These are phyloP conservation scores for Daldinia bambusicola DNA, from an alignment of 495 filamentous ascomycete genomes.

Conservation along the genomic window DNA sequence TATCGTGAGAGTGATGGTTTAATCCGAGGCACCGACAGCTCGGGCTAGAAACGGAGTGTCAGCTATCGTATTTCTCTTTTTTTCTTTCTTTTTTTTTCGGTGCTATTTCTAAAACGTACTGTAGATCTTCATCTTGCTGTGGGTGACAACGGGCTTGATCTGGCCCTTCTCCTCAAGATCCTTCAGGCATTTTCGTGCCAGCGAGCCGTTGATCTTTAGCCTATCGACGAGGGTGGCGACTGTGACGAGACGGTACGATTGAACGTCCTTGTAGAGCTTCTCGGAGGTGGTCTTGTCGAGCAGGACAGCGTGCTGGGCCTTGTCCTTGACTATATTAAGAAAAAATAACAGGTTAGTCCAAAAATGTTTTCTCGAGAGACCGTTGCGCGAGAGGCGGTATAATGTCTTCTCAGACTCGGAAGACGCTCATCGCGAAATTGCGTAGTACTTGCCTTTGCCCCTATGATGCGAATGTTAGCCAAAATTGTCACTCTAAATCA, in stretches of 20 bases:
- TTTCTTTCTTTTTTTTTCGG: too few species aligned
- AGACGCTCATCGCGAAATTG: constrained; percentile 30
- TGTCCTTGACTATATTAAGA: constrained; percentile 91
- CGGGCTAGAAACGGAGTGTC: constrained; percentile 63
- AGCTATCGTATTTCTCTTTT: constrained; percentile 44
- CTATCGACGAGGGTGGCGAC: constrained; percentile 98
- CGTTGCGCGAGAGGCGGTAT: constrained; percentile 23
- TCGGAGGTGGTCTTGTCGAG: constrained; percentile 83
- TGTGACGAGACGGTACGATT: constrained; percentile 99
- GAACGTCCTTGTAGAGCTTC: constrained; percentile 98
- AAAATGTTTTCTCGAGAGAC: constrained; percentile 7
- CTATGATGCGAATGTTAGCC: constrained; percentile 44
- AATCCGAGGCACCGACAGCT: constrained; percentile 68
- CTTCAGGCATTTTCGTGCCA: constrained; percentile 87
- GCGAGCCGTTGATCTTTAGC: constrained; percentile 99
- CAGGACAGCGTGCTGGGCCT: constrained; percentile 95
- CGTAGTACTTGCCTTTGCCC: constrained; percentile 48
- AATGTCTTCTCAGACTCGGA: constrained; percentile 15
- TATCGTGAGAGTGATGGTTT: constrained; percentile 55
- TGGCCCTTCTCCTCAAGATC: constrained; percentile 97
- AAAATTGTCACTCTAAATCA: constrained; percentile 14
- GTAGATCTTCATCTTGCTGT: constrained; percentile 98
- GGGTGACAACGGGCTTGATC: constrained; percentile 97
- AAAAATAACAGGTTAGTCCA: constrained; percentile 30
- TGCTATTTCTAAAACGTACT: too few species aligned